A percentile compares a stretch with the other conserved stretches of the same genome.
Evolutionary conservation across 495 filamentous ascomycete species (phyloP).

Genomic region (Penicillium mononematosum): DNA sequence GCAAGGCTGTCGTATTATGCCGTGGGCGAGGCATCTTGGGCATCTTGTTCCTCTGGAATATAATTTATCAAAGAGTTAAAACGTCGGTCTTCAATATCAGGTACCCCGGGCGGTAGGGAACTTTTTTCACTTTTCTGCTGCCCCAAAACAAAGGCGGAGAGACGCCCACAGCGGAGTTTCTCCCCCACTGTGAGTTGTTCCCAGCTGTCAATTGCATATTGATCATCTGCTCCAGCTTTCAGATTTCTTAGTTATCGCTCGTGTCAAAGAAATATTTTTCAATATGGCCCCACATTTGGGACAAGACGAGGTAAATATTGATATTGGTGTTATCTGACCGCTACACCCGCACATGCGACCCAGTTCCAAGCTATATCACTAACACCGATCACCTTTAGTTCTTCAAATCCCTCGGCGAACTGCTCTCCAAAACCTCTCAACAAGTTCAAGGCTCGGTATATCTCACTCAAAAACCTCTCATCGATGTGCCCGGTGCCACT

Average conservation of each 20-base stretch:
- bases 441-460: slow-evolving; percentile 74
- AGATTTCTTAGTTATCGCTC: slow-evolving; percentile 17
- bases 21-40: slow-evolving; percentile 30
- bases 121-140: slow-evolving; percentile 29
- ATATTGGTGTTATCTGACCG: not conserved
- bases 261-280: slow-evolving; percentile 11
- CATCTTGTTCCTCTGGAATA: slow-evolving; percentile 25
- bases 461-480: slow-evolving; percentile 74
- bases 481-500: slow-evolving; percentile 19
- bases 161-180: slow-evolving; percentile 29
- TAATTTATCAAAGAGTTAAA: slow-evolving; percentile 6
- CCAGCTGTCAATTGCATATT: slow-evolving; percentile 19
- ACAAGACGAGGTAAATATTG: slow-evolving; percentile 66
- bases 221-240: slow-evolving; percentile 19
- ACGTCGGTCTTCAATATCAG: slow-evolving; percentile 3
- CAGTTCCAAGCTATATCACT: slow-evolving; percentile 14
- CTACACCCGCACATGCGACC: slow-evolving; percentile 10
- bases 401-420: slow-evolving; percentile 71
- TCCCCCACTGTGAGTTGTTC: slow-evolving; percentile 19
- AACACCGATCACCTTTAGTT: slow-evolving; percentile 58
- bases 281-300: slow-evolving; percentile 59
- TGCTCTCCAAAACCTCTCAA: slow-evolving; percentile 68
- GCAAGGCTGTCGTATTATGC: slow-evolving; percentile 62
- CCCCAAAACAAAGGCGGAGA: slow-evolving; percentile 24
- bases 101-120: slow-evolving; percentile 18